These are phyloP conservation scores for Schizosaccharomyces octosporus DNA, from an alignment of 805 yeast genomes.

Conservation along the genomic window DNA sequence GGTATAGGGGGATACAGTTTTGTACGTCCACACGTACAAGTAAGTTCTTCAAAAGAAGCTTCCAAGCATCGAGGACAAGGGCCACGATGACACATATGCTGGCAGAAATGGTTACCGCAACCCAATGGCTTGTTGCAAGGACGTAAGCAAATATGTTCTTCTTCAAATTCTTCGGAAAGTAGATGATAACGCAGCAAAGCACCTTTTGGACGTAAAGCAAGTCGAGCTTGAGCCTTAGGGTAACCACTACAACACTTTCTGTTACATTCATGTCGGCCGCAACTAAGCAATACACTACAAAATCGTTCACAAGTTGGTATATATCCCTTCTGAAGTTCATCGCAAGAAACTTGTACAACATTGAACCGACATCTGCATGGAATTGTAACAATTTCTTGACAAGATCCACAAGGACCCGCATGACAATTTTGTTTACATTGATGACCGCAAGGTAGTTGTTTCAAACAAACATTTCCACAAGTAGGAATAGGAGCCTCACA, in stretches of 20 bases:
- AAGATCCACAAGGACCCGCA: slow-evolving; percentile 48
- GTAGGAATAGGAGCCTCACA: slow-evolving; percentile 66
- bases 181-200: slow-evolving; percentile 13
- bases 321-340: not conserved
- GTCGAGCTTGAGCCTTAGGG: slow-evolving; percentile 28
- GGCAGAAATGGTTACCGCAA: slow-evolving; percentile 13
- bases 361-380: slow-evolving; percentile 38
- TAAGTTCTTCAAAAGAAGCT: slow-evolving; percentile 12
- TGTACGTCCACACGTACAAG: slow-evolving; percentile 14
- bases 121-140: slow-evolving; percentile 11
- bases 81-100: slow-evolving; percentile 13
- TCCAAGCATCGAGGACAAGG: slow-evolving; percentile 13
- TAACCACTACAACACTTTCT: slow-evolving; percentile 48
- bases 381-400: slow-evolving; percentile 26
- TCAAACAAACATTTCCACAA: slow-evolving; percentile 43
- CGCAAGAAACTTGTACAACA: slow-evolving; percentile 3
- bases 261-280: slow-evolving; percentile 59
- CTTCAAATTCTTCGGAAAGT: slow-evolving; percentile 11
- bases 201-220: slow-evolving; percentile 2
- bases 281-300: slow-evolving; percentile 50
- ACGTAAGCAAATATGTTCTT: slow-evolving; percentile 12
- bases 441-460: slow-evolving; percentile 45
- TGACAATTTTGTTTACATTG: slow-evolving; percentile 49
- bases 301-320: slow-evolving; percentile 28
- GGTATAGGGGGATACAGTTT: slow-evolving; percentile 13